phyloP scores from a whole-genome alignment of 1,284 basidiomycete species.

The Apiotrichum brassicae region DNA sequence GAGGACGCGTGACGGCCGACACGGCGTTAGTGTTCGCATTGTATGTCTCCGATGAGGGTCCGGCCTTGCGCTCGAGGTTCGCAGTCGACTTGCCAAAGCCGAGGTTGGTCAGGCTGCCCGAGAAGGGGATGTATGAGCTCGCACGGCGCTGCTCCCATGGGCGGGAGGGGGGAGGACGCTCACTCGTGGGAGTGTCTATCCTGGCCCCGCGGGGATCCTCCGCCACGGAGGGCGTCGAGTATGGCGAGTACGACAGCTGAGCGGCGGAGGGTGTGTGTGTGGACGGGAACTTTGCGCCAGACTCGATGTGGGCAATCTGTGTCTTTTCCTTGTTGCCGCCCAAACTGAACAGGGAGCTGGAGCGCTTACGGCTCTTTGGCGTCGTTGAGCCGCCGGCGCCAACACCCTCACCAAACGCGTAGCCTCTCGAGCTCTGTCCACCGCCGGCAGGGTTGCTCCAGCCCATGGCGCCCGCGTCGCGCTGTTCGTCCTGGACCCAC shows the following conservation, averaged over 20 bases:
- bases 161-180: slow-evolving; percentile 8
- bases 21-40: slow-evolving; percentile 21
- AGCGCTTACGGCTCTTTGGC: slow-evolving; percentile 13
- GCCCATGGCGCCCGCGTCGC: slow-evolving; percentile 40
- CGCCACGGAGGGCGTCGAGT: not conserved
- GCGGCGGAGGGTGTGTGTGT: not conserved
- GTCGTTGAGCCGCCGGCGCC: slow-evolving; percentile 21
- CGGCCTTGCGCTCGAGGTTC: slow-evolving; percentile 12
- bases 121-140: slow-evolving; percentile 31
- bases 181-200: not conserved
- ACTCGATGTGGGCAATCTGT: not conserved
- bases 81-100: slow-evolving; percentile 1
- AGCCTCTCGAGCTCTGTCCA: slow-evolving; percentile 12
- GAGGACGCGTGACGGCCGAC: slow-evolving; percentile 8
- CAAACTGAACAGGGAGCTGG: slow-evolving; percentile 18
- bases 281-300: slow-evolving; percentile 1
- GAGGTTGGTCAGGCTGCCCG: slow-evolving; percentile 9
- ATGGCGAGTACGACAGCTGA: not conserved
- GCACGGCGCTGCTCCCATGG: slow-evolving; percentile 18
- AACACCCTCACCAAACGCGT: slow-evolving; percentile 43
- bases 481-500: slow-evolving; percentile 58
- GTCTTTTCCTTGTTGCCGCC: slow-evolving; percentile 6
- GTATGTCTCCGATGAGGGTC: slow-evolving; percentile 33
- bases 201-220: not conserved
- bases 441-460: slow-evolving; percentile 6